A percentile compares a stretch with the other conserved stretches of the same genome.
Conservation (phyloP, 371 early-diverging fungal species). For the Zopfochytrium polystomum region DNA sequence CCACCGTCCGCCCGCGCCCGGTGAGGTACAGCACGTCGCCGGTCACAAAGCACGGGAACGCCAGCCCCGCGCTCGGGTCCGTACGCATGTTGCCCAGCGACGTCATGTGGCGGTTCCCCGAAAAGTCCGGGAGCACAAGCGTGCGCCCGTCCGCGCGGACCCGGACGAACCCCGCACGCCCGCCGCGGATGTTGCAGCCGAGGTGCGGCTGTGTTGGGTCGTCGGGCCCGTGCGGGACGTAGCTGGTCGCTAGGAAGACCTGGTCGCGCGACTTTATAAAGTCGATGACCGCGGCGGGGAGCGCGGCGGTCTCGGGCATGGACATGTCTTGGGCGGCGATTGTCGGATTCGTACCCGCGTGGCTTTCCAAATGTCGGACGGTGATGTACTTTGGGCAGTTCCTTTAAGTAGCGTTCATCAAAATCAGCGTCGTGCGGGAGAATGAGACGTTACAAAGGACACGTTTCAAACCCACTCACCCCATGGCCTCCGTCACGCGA, state of each 20-base stretch:
- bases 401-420: neutral
- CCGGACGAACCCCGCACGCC: slow-evolving; percentile 25
- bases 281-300: neutral
- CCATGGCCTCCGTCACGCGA: slow-evolving; percentile 7
- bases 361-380: neutral
- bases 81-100: slow-evolving; percentile 26
- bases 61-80: slow-evolving; percentile 21
- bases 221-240: slow-evolving; percentile 2
- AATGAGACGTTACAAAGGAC: too few species aligned
- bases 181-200: slow-evolving; percentile 24
- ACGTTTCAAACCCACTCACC: too few species aligned
- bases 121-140: slow-evolving; percentile 24
- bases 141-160: neutral
- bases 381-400: slow-evolving; percentile 17
- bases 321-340: neutral
- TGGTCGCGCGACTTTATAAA: neutral
- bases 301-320: neutral
- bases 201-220: neutral
- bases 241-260: slow-evolving; percentile 4
- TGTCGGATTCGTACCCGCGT: neutral
- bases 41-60: slow-evolving; percentile 17
- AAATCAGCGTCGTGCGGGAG: slow-evolving; percentile 21
- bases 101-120: slow-evolving; percentile 26
- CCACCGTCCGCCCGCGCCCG: slow-evolving; percentile 17
- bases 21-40: slow-evolving; percentile 22